Conservation (phyloP, 1,139 yeast species). For the Debaryomycetaceae sp. region DNA sequence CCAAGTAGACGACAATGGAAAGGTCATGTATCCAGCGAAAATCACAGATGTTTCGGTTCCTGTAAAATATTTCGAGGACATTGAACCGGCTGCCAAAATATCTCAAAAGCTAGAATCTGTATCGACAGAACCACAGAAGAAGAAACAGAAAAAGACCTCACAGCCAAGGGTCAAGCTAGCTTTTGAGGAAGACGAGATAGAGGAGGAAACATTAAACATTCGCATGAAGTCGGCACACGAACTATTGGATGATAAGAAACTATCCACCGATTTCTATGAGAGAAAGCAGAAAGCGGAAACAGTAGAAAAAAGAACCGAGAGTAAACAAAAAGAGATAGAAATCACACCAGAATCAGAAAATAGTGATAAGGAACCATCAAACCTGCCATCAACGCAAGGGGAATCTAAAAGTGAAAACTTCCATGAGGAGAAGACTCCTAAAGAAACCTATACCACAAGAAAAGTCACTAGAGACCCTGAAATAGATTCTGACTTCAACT, state of each 20-base stretch:
- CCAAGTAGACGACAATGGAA: conserved; percentile 41
- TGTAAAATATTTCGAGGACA: conserved; percentile 50
- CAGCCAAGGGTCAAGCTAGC: conserved; percentile 20
- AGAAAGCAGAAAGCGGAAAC: background rate
- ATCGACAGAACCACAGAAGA: conserved; percentile 15
- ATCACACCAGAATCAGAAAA: background rate
- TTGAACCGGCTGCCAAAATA: conserved; percentile 13
- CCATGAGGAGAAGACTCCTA: background rate
- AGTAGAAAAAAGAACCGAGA: conserved; percentile 1
- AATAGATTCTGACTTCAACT: conserved; percentile 27
- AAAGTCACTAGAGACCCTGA: conserved; percentile 16
- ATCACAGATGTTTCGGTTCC: conserved; percentile 41
- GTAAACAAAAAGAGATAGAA: conserved; percentile 1
- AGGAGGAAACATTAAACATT: conserved; percentile 25
- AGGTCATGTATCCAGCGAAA: conserved; percentile 51
- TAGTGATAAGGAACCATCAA: background rate
- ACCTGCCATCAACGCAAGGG: background rate
- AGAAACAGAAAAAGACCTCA: conserved; percentile 21
- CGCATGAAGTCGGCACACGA: conserved; percentile 52
- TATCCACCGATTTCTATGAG: conserved; percentile 10
- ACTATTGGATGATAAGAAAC: conserved; percentile 23
- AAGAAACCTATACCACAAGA: background rate
- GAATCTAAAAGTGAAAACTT: background rate
- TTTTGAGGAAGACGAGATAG: conserved; percentile 26
- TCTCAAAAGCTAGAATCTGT: background rate